Evolutionary conservation across 805 yeast genomes (phyloP).

Genomic region (Lachancea quebecensis): DNA sequence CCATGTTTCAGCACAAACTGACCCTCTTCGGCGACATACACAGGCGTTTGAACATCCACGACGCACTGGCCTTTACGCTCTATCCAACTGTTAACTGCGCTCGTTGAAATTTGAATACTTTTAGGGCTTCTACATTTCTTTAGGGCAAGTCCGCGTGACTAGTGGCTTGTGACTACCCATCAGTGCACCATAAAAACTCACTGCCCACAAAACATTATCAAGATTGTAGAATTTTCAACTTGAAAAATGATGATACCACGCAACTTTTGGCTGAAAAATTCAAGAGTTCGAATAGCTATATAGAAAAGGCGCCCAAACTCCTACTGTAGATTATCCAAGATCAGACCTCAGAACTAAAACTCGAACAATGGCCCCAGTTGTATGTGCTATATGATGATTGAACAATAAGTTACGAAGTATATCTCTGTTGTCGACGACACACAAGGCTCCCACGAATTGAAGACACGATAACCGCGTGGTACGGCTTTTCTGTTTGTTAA

Average conservation of each 20-base stretch:
- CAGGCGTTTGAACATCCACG: not conserved
- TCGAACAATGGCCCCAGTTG: conserved; percentile 79
- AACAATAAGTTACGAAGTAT: conserved; percentile 3
- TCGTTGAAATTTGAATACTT: not conserved
- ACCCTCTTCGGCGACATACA: not conserved
- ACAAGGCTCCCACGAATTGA: conserved; percentile 11
- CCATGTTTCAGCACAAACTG: conserved; percentile 5
- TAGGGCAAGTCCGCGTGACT: not conserved
- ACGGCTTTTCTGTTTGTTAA: conserved; percentile 27
- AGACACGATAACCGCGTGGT: not conserved
- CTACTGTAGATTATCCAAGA: not conserved
- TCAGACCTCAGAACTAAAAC: not conserved
- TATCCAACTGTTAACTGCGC: too few species aligned
- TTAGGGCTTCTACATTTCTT: not conserved
- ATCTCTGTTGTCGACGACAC: conserved; percentile 7
- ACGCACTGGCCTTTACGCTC: too few species aligned
- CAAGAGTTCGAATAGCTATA: too few species aligned
- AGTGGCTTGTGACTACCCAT: not conserved
- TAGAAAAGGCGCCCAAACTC: too few species aligned
- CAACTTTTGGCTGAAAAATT: not conserved
- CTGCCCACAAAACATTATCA: too few species aligned
- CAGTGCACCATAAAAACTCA: not conserved
- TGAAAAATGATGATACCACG: too few species aligned
- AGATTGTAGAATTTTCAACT: not conserved
- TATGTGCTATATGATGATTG: conserved; percentile 44